phyloP scores from a whole-genome alignment of 2,329 filamentous ascomycete species.

The Cladosporium phlei region DNA sequence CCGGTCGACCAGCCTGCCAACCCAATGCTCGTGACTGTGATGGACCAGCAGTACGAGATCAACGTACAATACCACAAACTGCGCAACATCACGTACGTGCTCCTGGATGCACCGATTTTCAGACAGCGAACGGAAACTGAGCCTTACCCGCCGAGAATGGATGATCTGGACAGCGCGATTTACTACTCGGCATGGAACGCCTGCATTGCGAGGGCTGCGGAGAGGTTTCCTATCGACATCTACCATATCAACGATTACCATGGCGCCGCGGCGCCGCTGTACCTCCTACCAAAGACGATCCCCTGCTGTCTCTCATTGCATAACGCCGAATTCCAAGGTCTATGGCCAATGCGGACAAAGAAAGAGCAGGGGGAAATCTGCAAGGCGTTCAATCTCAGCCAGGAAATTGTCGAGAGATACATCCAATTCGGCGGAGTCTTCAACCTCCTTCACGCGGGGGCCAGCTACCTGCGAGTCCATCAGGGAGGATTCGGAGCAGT shows the following conservation, averaged over 20 bases:
- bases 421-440: conserved; percentile 66
- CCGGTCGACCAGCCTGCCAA: conserved; percentile 55
- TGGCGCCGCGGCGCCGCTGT: conserved; percentile 58
- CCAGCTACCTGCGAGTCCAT: conserved; percentile 62
- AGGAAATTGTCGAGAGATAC: conserved; percentile 55
- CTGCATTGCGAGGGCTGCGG: conserved; percentile 60
- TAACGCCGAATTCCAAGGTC: conserved; percentile 65
- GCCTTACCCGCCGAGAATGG: conserved; percentile 64
- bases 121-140: conserved; percentile 59
- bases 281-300: conserved; percentile 58
- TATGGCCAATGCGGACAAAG: conserved; percentile 62
- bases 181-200: conserved; percentile 68
- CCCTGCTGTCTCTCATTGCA: conserved; percentile 61
- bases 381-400: conserved; percentile 58
- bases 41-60: conserved; percentile 57
- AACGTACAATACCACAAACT: conserved; percentile 59
- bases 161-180: conserved; percentile 62
- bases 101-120: conserved; percentile 64
- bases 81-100: conserved; percentile 63
- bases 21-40: conserved; percentile 58
- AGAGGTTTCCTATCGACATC: conserved; percentile 57
- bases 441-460: conserved; percentile 62
- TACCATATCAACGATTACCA: conserved; percentile 66
- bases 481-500: conserved; percentile 65
- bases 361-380: conserved; percentile 60